These are phyloP conservation scores for Litchi chinensis DNA, from an alignment of 345 rosid species.

Conservation along the genomic window DNA sequence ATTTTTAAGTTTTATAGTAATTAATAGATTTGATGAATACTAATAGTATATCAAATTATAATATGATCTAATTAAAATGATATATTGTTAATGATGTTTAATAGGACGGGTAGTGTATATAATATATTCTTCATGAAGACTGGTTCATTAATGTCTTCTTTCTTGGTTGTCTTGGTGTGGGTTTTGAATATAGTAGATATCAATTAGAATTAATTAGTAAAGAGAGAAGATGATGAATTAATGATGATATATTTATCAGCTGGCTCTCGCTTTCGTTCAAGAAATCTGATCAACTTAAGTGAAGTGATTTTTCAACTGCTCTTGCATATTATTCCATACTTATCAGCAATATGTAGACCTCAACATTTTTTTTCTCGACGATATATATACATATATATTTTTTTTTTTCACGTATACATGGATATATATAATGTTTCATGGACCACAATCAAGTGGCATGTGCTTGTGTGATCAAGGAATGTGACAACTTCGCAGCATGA, in stretches of 20 bases:
- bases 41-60: no score
- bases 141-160: not conserved
- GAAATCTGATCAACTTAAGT: not conserved
- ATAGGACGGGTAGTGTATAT: no score
- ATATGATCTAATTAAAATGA: no score
- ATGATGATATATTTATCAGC: not conserved
- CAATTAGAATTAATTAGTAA: no score
- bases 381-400: not conserved
- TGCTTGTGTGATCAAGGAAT: constrained; percentile 12
- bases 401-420: not conserved
- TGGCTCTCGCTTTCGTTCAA: not conserved
- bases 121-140: not conserved
- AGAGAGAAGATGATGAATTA: not conserved
- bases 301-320: not conserved
- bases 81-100: no score
- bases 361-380: not conserved
- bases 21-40: no score
- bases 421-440: not conserved
- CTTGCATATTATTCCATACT: not conserved
- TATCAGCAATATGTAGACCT: no score
- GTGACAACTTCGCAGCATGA: constrained; percentile 21
- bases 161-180: not conserved
- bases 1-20: no score
- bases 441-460: constrained; percentile 33
- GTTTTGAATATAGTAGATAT: no score